Evolutionary conservation across 805 yeast species (phyloP), one percentile per base, ranked within the genome.

Genomic region (Candida xiaguanensis): DNA sequence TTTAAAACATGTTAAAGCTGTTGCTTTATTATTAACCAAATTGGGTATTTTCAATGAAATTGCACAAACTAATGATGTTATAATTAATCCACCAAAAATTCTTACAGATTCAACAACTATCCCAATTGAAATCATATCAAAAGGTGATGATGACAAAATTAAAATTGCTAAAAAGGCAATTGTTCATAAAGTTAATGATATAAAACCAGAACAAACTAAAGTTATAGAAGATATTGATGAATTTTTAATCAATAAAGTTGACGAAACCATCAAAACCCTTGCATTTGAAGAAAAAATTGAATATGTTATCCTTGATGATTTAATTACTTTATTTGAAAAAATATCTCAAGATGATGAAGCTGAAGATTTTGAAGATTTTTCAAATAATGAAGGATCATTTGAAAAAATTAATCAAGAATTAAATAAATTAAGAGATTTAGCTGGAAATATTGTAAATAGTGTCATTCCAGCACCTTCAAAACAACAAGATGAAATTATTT

Each of bases 131-230:
- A 77, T 91, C 44, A 71, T 77, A 24, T 82, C 84, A 31, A 61
- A 60, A 39, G 55, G 65, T 31, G 75, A 70, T 38, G 75, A 76
- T 22, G 77, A 77, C 3, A 72, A 65, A 36, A 56, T 77, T 46
- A 80, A 82, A 55, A 51, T 58, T 11, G 85, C 88, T 26, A 85
- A 90, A 61, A 80, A 78, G 47, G 77, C 77, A 14, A 70, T 93
- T 42, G 87, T 93, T 42, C 70, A 77, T 25, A 62, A 72, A 15
- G 96, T 93, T 40, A 89, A 87, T 61, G 66, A 70, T 38, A 72
- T 82, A 40, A 68, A 87, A 7, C 96, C 97, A 25, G 67, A 74
- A 31, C 76, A 77, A 42, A 74, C 87, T 24, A 63, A 65, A 43
- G 64, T 66, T 8, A 64, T 87, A 31, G 56, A 67, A 6, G 95